Conservation (phyloP, 2,329 filamentous ascomycete species). For the Aspergillus japonicus region DNA sequence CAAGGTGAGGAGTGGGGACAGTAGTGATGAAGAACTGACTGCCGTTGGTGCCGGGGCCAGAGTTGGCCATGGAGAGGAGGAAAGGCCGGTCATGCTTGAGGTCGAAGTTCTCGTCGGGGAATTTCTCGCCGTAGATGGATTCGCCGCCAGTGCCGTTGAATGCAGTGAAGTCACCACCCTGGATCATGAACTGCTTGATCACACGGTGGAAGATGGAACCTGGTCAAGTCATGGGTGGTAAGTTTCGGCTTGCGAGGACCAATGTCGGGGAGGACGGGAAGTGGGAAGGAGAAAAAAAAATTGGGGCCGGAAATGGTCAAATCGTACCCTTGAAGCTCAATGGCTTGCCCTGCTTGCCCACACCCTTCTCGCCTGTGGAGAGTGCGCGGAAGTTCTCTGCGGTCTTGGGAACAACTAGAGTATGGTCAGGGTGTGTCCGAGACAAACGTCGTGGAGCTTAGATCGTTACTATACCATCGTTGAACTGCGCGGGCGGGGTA, state of each 20-base stretch:
- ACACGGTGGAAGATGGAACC: slow-evolving; percentile 90
- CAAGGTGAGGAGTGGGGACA: slow-evolving; percentile 88
- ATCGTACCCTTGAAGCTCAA: slow-evolving; percentile 77
- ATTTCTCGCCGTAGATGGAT: slow-evolving; percentile 96
- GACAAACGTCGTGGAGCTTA: not conserved
- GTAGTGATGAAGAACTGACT: slow-evolving; percentile 99
- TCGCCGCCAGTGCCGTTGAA: slow-evolving; percentile 95
- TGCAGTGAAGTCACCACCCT: slow-evolving; percentile 94
- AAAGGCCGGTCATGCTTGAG: slow-evolving; percentile 91
- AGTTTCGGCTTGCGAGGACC: not conserved
- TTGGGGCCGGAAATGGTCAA: not conserved
- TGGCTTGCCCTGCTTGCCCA: slow-evolving; percentile 75
- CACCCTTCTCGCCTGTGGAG: slow-evolving; percentile 91
- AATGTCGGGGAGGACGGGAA: not conserved
- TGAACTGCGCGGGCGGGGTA: slow-evolving; percentile 39
- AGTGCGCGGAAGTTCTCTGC: slow-evolving; percentile 94
- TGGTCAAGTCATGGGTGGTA: slow-evolving; percentile 19
- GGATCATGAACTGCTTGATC: slow-evolving; percentile 98
- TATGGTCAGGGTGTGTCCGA: slow-evolving; percentile 47
- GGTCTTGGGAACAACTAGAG: slow-evolving; percentile 81
- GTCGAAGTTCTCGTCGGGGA: slow-evolving; percentile 94
- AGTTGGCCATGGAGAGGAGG: slow-evolving; percentile 96
- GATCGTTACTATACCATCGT: slow-evolving; percentile 43
- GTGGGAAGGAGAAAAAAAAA: not conserved
- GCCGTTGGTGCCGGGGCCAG: slow-evolving; percentile 91